phyloP scores from a whole-genome alignment of 345 rosid genomes.

The Dovyalis caffra region DNA sequence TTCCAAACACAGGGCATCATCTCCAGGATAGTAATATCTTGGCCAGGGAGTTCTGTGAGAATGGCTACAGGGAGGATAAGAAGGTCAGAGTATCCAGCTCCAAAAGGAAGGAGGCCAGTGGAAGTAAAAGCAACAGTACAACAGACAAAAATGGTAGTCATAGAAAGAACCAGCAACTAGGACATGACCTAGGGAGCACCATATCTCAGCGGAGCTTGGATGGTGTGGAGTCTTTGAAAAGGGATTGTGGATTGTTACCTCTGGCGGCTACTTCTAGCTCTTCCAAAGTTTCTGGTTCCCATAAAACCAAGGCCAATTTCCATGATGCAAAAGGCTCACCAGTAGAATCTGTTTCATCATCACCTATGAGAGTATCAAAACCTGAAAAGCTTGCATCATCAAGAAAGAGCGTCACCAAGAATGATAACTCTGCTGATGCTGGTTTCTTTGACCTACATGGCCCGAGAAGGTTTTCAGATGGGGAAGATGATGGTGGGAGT shows the following conservation, averaged over 20 bases:
- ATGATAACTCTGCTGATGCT: conserved; percentile 45
- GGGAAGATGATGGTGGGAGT: conserved; percentile 62
- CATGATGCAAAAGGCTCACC: conserved; percentile 77
- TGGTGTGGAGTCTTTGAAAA: conserved; percentile 49
- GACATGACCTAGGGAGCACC: conserved; percentile 35
- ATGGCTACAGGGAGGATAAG: conserved; percentile 54
- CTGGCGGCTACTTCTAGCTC: conserved; percentile 88
- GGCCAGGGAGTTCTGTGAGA: conserved; percentile 47
- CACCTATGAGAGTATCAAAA: conserved; percentile 61
- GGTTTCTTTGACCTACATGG: conserved; percentile 38
- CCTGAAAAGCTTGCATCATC: conserved; percentile 40
- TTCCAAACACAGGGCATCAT: conserved; percentile 26
- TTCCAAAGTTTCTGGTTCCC: conserved; percentile 87
- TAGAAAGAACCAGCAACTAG: conserved; percentile 35
- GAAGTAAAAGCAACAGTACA: conserved; percentile 50
- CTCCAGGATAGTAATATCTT: conserved; percentile 33
- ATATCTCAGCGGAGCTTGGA: conserved; percentile 42
- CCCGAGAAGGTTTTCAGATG: conserved; percentile 50
- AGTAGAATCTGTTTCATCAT: conserved; percentile 83
- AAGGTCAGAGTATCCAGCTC: conserved; percentile 52
- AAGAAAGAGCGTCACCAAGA: conserved; percentile 36
- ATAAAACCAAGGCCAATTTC: conserved; percentile 55
- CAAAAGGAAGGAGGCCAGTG: conserved; percentile 59
- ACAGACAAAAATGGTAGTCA: conserved; percentile 52
- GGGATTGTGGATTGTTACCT: conserved; percentile 48